phyloP scores from a whole-genome alignment of 2,329 filamentous ascomycete species.

The Ascochyta lentis region DNA sequence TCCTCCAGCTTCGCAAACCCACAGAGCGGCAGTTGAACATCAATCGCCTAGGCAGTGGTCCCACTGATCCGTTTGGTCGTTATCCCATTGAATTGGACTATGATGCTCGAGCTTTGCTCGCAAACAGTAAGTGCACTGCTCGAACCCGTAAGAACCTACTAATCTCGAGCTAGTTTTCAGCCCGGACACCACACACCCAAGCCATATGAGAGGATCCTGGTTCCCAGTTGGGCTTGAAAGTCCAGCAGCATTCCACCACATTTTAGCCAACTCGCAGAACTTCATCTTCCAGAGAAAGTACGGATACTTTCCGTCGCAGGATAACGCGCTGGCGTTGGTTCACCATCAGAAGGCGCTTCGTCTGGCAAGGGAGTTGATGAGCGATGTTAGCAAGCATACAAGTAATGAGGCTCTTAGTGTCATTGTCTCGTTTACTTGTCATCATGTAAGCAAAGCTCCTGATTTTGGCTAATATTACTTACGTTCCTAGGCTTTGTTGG shows the following conservation, averaged over 20 bases:
- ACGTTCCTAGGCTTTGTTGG: slow-evolving; percentile 24
- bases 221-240: slow-evolving; percentile 35
- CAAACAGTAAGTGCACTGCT: slow-evolving; percentile 29
- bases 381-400: slow-evolving; percentile 27
- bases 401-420: slow-evolving; percentile 31
- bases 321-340: slow-evolving; percentile 28
- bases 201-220: slow-evolving; percentile 35
- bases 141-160: not conserved
- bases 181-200: slow-evolving; percentile 28
- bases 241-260: slow-evolving; percentile 31
- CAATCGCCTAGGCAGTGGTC: slow-evolving; percentile 29
- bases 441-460: slow-evolving; percentile 27
- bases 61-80: slow-evolving; percentile 32
- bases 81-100: slow-evolving; percentile 39
- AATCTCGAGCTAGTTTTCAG: slow-evolving; percentile 32
- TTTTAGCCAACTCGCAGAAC: slow-evolving; percentile 39
- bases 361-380: slow-evolving; percentile 27
- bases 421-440: slow-evolving; percentile 35
- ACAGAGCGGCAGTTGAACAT: slow-evolving; percentile 17
- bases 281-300: slow-evolving; percentile 29
- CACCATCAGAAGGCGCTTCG: slow-evolving; percentile 34
- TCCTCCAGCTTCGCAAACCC: slow-evolving; percentile 33
- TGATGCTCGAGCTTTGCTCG: slow-evolving; percentile 28
- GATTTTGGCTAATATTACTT: not conserved
- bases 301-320: slow-evolving; percentile 28